A percentile compares a stretch with the other conserved stretches of the same genome.
Evolutionary conservation across 2,329 filamentous ascomycete species (phyloP).

Genomic region (Pseudocercospora fuligena): DNA sequence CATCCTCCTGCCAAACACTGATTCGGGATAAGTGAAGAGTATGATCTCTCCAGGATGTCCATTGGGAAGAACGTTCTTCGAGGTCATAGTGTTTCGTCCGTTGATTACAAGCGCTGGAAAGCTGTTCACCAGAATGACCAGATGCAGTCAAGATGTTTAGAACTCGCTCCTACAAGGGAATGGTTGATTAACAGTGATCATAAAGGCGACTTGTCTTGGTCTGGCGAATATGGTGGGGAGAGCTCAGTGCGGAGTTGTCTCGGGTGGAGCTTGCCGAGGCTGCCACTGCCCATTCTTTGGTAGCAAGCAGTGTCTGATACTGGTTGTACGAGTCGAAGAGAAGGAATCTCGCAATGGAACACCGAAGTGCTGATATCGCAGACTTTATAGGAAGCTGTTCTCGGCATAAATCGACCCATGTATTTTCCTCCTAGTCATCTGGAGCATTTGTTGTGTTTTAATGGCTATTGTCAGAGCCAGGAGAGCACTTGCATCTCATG

Average conservation of each 20-base stretch:
- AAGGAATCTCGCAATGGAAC: not conserved
- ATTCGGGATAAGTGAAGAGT: conserved; percentile 31
- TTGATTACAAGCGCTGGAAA: not conserved
- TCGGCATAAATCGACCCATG: not conserved
- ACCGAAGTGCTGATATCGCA: not conserved
- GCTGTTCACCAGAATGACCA: not conserved
- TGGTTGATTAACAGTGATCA: not conserved
- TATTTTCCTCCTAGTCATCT: not conserved
- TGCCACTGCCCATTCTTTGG: not conserved
- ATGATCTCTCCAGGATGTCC: conserved; percentile 22
- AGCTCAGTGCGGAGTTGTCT: not conserved
- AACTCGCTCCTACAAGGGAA: not conserved
- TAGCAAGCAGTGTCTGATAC: no score
- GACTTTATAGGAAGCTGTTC: not conserved
- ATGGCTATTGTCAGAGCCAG: not conserved
- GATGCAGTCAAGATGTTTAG: not conserved
- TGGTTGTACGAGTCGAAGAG: not conserved
- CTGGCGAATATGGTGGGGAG: not conserved
- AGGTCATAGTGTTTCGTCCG: not conserved
- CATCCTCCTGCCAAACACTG: conserved; percentile 25
- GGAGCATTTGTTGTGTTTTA: not conserved
- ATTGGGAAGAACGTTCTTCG: conserved; percentile 5
- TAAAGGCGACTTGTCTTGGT: not conserved
- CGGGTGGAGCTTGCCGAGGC: not conserved
- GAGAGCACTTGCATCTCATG: not conserved